A percentile compares a stretch with the other conserved stretches of the same genome.
phyloP scores from a whole-genome alignment of 192 early-diverging fungal genomes.

The Podila verticillata region DNA sequence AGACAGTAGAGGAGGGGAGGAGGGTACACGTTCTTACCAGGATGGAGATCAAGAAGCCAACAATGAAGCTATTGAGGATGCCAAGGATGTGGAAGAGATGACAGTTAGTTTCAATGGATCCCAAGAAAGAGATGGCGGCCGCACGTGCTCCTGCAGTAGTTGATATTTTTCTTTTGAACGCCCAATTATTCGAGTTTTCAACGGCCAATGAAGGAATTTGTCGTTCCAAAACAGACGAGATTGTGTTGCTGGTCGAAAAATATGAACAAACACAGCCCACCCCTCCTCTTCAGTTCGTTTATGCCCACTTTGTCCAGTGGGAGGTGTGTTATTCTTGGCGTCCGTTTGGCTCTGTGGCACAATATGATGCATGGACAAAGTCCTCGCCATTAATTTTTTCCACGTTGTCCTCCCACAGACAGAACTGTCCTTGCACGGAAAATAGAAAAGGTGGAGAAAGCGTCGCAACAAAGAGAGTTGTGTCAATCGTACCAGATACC shows the following conservation, averaged over 20 bases:
- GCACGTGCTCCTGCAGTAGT: background rate
- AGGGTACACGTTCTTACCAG: constrained; percentile 65
- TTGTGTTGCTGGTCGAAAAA: too few relatives aligned
- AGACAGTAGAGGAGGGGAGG: too few relatives aligned
- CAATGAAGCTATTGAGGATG: constrained; percentile 71
- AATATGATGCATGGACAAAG: too few relatives aligned
- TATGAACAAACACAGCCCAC: too few relatives aligned
- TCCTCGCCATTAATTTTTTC: too few relatives aligned
- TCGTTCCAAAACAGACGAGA: background rate
- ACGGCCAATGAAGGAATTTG: background rate
- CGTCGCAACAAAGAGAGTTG: background rate
- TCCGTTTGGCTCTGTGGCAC: too few relatives aligned
- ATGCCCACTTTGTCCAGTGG: too few relatives aligned
- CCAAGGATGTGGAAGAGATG: background rate
- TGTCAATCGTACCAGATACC: constrained; percentile 62
- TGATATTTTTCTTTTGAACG: background rate
- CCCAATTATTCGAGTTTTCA: too few relatives aligned
- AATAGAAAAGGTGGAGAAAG: background rate
- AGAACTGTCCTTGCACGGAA: background rate
- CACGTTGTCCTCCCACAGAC: constrained; percentile 13
- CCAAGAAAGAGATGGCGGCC: background rate
- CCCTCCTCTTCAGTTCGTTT: too few relatives aligned
- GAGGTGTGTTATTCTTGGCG: too few relatives aligned
- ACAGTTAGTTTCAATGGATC: too few relatives aligned
- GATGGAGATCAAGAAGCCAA: constrained; percentile 83